Conservation (phyloP, 2,329 filamentous ascomycete genomes). For the Camptophora hylomeconis region DNA sequence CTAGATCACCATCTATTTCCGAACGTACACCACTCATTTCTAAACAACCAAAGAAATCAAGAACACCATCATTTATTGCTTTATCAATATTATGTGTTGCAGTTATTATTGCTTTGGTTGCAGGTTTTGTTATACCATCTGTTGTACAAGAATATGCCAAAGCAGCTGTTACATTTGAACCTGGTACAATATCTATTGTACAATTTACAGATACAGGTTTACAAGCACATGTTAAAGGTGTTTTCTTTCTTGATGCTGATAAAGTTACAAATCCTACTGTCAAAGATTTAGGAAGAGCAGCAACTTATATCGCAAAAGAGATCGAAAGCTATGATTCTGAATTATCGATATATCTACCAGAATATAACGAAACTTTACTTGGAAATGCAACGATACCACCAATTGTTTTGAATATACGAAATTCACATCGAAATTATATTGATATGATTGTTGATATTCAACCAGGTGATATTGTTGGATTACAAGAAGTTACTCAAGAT, state of each 20-base stretch:
- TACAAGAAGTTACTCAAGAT: slow-evolving; percentile 71
- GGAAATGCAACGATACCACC: slow-evolving; percentile 66
- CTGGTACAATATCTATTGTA: slow-evolving; percentile 72
- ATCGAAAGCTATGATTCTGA: slow-evolving; percentile 61
- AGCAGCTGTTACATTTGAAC: slow-evolving; percentile 67
- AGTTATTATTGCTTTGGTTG: slow-evolving; percentile 57
- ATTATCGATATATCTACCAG: slow-evolving; percentile 67
- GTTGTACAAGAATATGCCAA: slow-evolving; percentile 77
- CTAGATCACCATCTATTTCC: too few species aligned
- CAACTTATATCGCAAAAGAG: slow-evolving; percentile 67
- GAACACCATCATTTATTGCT: too few species aligned
- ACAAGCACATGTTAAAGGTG: slow-evolving; percentile 65
- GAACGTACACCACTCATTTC: too few species aligned
- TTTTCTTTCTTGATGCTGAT: slow-evolving; percentile 66
- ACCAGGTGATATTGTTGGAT: slow-evolving; percentile 62
- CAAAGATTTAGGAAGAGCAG: slow-evolving; percentile 60
- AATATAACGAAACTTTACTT: slow-evolving; percentile 64
- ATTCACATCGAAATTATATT: slow-evolving; percentile 63
- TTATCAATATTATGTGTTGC: too few species aligned
- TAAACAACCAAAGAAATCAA: too few species aligned
- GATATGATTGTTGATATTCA: slow-evolving; percentile 67
- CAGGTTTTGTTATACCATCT: slow-evolving; percentile 71
- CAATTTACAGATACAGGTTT: slow-evolving; percentile 71
- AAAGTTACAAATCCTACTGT: slow-evolving; percentile 59
- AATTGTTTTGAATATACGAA: slow-evolving; percentile 61